These are phyloP conservation scores for Ascochyta clinopodiicola DNA, from an alignment of 2,329 filamentous ascomycete species.

Conservation along the genomic window DNA sequence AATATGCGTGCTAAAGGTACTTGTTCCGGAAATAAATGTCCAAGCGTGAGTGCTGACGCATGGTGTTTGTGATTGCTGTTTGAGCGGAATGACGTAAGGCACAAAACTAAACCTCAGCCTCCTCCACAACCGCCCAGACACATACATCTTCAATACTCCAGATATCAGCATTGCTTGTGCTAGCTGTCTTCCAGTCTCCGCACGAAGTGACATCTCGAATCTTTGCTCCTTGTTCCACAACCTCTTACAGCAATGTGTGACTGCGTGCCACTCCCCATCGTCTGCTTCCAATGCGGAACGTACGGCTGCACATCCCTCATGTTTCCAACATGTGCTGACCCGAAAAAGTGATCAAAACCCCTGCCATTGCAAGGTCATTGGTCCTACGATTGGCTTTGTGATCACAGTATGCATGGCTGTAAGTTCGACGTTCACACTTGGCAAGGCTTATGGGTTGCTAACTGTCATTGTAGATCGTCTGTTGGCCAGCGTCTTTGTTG, in stretches of 20 bases:
- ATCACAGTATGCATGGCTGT: slow-evolving; percentile 59
- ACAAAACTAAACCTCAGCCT: slow-evolving; percentile 12
- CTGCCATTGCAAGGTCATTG: slow-evolving; percentile 63
- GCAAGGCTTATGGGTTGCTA: slow-evolving; percentile 12
- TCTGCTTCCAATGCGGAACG: slow-evolving; percentile 63
- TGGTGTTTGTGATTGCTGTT: slow-evolving; percentile 2
- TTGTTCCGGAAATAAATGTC: not conserved
- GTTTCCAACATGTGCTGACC: slow-evolving; percentile 17
- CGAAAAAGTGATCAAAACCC: slow-evolving; percentile 60
- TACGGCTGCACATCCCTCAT: slow-evolving; percentile 21
- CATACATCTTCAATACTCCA: not conserved
- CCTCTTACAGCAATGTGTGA: slow-evolving; percentile 26
- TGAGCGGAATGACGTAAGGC: slow-evolving; percentile 6
- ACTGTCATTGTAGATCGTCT: slow-evolving; percentile 52
- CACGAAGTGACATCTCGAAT: not conserved
- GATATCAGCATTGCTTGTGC: not conserved
- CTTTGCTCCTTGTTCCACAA: not conserved
- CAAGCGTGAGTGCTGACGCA: slow-evolving; percentile 7
- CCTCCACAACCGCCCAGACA: not conserved
- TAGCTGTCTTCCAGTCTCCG: not conserved
- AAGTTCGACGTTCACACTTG: slow-evolving; percentile 30
- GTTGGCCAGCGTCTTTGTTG: slow-evolving; percentile 62
- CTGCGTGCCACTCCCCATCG: slow-evolving; percentile 56
- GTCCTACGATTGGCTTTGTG: slow-evolving; percentile 61
- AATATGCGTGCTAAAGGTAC: not conserved